phyloP scores from a whole-genome alignment of 306 rosid genomes.

The Prosopis cineraria region DNA sequence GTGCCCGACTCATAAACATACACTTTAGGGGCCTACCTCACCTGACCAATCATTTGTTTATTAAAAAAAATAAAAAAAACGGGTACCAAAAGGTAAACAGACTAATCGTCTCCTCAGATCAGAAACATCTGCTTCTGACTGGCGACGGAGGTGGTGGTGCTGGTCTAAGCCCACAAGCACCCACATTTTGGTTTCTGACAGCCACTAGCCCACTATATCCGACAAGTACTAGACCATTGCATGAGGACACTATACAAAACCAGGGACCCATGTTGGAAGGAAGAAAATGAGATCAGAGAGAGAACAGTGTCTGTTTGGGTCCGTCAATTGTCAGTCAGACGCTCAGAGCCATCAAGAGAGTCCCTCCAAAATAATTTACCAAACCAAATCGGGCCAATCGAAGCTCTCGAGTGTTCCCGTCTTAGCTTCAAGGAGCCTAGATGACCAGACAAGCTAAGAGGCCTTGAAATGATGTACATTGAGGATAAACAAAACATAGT shows the following conservation, averaged over 20 bases:
- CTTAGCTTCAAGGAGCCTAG: background rate
- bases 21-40: background rate
- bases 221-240: constrained; percentile 60
- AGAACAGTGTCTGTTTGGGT: constrained; percentile 60
- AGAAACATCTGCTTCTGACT: background rate
- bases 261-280: constrained; percentile 42
- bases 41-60: background rate
- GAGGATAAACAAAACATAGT: background rate
- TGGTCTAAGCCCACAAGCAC: constrained; percentile 35
- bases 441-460: background rate
- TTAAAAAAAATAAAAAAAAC: background rate
- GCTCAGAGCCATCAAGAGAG: constrained; percentile 25
- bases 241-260: constrained; percentile 46
- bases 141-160: background rate
- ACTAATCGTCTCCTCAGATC: too few species aligned
- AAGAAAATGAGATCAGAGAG: constrained; percentile 24
- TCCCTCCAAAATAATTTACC: constrained; percentile 26
- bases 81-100: background rate
- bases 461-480: background rate
- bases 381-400: constrained; percentile 8
- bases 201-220: constrained; percentile 43
- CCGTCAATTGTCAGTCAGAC: constrained; percentile 57
- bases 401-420: background rate
- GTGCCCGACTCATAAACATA: background rate
- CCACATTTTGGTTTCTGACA: constrained; percentile 36